These are phyloP conservation scores for Neltuma alba DNA, from an alignment of 306 rosid species.

Conservation along the genomic window DNA sequence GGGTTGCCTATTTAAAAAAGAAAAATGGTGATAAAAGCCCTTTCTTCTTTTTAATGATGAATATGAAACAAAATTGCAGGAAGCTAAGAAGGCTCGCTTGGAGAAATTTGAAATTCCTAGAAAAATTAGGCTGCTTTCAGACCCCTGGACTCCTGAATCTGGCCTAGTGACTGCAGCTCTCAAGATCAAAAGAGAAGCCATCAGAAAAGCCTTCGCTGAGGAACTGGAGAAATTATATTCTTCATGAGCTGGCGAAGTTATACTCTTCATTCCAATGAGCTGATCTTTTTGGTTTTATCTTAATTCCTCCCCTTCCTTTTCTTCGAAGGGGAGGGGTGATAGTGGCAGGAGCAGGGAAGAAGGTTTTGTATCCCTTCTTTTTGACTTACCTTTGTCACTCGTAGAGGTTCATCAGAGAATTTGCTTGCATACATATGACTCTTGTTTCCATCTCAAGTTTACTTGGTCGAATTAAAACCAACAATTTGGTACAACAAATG, in stretches of 20 bases:
- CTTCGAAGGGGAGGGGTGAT: not conserved
- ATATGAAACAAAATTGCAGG: conserved; percentile 50
- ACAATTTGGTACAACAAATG: not conserved
- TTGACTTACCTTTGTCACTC: conserved; percentile 10
- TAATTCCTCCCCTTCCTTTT: not conserved
- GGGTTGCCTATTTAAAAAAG: not conserved
- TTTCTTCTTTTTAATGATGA: conserved; percentile 9
- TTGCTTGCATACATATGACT: conserved; percentile 14
- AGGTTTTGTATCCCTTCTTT: conserved; percentile 10
- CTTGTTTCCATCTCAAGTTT: conserved; percentile 1
- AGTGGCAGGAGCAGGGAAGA: not conserved
- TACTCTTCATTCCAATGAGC: conserved; percentile 20
- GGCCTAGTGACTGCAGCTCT: conserved; percentile 97
- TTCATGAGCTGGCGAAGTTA: conserved; percentile 26
- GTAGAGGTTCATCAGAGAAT: conserved; percentile 33
- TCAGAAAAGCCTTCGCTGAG: conserved; percentile 68
- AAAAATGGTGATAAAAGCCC: not conserved
- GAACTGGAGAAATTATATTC: conserved; percentile 67
- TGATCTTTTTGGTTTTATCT: conserved; percentile 1
- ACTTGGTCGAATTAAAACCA: not conserved
- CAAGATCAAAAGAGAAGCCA: conserved; percentile 87
- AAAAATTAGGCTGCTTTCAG: conserved; percentile 67
- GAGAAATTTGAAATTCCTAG: conserved; percentile 90
- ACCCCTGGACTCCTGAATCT: conserved; percentile 87
- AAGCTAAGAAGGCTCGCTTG: conserved; percentile 77